Percentiles rank a stretch among this genome's conserved stretches.
Evolutionary conservation across 2,329 filamentous ascomycete genomes (phyloP).

Genomic region (Zasmidium citrigriseum): DNA sequence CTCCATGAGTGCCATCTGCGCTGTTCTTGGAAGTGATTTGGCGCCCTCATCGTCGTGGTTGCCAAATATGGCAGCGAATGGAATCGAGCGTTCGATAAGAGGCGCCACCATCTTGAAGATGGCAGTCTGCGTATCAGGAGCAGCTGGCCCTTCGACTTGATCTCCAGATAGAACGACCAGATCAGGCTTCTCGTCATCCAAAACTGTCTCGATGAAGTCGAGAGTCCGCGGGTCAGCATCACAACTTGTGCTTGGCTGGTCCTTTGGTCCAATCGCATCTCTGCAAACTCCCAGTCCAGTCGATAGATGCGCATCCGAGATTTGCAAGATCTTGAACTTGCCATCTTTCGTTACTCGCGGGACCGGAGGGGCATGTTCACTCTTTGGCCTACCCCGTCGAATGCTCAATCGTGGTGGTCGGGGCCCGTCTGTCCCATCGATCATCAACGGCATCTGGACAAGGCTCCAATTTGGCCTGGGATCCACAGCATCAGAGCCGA

Average conservation of each 20-base stretch:
- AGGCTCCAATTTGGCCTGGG: conserved; percentile 84
- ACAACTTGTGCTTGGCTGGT: conserved; percentile 55
- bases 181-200: conserved; percentile 93
- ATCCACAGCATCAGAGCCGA: conserved; percentile 88
- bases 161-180: conserved; percentile 90
- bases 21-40: conserved; percentile 63
- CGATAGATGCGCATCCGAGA: conserved; percentile 90
- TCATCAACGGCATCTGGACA: conserved; percentile 69
- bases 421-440: conserved; percentile 63
- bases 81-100: conserved; percentile 82
- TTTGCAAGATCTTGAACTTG: conserved; percentile 95
- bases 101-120: conserved; percentile 91
- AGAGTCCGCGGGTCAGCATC: conserved; percentile 90
- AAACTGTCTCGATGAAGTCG: conserved; percentile 78
- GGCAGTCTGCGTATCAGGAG: conserved; percentile 86
- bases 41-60: conserved; percentile 92
- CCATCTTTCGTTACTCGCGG: conserved; percentile 84
- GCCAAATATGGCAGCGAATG: conserved; percentile 91
- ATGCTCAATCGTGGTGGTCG: conserved; percentile 76
- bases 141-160: conserved; percentile 91
- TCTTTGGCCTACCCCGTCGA: conserved; percentile 67
- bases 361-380: conserved; percentile 58
- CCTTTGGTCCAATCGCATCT: conserved; percentile 67
- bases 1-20: conserved; percentile 84
- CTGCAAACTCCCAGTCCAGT: conserved; percentile 85